phyloP scores from a whole-genome alignment of 805 yeast genomes.

The Wickerhamiella spandovensis region DNA sequence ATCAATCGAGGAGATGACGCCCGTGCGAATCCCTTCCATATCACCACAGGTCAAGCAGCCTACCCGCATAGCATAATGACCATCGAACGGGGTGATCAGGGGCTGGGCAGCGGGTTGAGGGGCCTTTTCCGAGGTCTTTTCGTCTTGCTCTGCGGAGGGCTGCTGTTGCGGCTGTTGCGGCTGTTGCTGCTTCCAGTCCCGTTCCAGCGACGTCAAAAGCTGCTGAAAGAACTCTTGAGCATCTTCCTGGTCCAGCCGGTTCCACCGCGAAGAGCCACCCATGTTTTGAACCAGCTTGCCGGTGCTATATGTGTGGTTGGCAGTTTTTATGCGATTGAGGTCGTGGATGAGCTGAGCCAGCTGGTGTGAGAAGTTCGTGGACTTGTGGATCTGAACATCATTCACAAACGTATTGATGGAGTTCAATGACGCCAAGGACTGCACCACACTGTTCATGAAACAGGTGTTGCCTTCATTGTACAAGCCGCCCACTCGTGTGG shows the following conservation, averaged over 20 bases:
- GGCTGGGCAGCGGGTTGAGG: slow-evolving; percentile 23
- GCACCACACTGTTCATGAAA: slow-evolving; percentile 85
- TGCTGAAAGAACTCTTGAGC: slow-evolving; percentile 91
- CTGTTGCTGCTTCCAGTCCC: slow-evolving; percentile 16
- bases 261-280: slow-evolving; percentile 38
- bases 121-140: not conserved
- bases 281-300: slow-evolving; percentile 14
- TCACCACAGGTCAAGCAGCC: slow-evolving; percentile 90
- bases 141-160: not conserved
- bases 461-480: slow-evolving; percentile 88
- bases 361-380: slow-evolving; percentile 15
- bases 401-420: slow-evolving; percentile 45
- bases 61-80: slow-evolving; percentile 73
- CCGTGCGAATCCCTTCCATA: slow-evolving; percentile 78
- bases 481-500: slow-evolving; percentile 60
- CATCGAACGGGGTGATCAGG: slow-evolving; percentile 82
- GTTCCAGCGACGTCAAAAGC: slow-evolving; percentile 22
- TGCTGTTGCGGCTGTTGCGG: not conserved
- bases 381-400: slow-evolving; percentile 22
- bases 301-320: slow-evolving; percentile 21
- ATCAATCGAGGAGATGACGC: slow-evolving; percentile 40
- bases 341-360: slow-evolving; percentile 16
- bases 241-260: slow-evolving; percentile 88
- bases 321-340: slow-evolving; percentile 20
- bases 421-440: slow-evolving; percentile 63